Base-by-base conservation (phyloP, 2,329 filamentous ascomycete genomes). In the Clarireedia paspali region DNA sequence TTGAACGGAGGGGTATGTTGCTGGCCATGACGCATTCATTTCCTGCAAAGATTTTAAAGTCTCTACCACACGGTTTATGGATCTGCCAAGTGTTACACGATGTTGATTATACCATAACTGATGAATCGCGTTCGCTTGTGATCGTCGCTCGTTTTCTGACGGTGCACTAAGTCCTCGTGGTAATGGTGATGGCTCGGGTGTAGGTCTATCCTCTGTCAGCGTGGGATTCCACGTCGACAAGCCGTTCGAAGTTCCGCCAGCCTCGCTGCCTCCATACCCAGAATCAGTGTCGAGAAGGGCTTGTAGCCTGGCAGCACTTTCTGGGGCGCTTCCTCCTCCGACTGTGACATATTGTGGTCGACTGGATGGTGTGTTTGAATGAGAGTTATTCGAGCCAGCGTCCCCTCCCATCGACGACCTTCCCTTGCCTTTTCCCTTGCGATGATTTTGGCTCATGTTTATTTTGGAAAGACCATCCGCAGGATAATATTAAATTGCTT, bases 21-120 rank as follows among this genome's bases (percentile, higher is more conserved):
- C 92, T 1, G 94, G 94, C 94, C 94, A 97, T 67, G 85, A 82
- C 14, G 86, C 76, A 67, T 99, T 99, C 80, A 89, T 94, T 60
- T 91, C 81, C 71, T 95, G 91, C 56, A 99, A 79, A 58, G 83
- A 83, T 70, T 87, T 86, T 62, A 99, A 74, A 2, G 90, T 83
- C 58, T 96, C 90, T 57, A 96, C 83, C 7, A 91, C 92, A 63
- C 85, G 83, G 67, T 85, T 88, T 68, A 99, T 96, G 14, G 91
- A 88, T 58, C 91, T 87, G 45, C 84, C 89, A n/a, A 99, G 82
- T 34, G 88, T 84, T 5, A 85, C 88, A 57, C 91, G 85, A 70
- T 97, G 96, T 66, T 90, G 84, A 71, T 97, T 97, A 74, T 96
- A 96, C 78, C 89, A 89, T 62, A 97, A 80, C 74, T 97, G 94